A percentile compares a stretch with the other conserved stretches of the same genome.
phyloP scores from a whole-genome alignment of 768 basidiomycete species.

The Xerocomellus chrysenteron region DNA sequence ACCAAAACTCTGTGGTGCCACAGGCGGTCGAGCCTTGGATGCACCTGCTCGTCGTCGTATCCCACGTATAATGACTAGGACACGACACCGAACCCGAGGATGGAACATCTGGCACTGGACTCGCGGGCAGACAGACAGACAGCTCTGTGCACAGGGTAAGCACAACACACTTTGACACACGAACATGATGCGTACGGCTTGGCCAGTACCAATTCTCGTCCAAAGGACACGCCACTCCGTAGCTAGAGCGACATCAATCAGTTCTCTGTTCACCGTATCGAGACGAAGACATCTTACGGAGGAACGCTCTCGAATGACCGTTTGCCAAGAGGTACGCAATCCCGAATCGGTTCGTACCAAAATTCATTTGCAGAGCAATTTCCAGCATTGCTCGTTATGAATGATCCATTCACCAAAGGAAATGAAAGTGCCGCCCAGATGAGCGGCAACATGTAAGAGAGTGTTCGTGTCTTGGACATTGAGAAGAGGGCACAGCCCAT shows the following conservation, averaged over 20 bases:
- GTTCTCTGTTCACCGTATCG: background rate
- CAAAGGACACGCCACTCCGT: constrained; percentile 6
- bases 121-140: constrained; percentile 13
- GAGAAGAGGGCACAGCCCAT: constrained; percentile 8
- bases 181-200: constrained; percentile 4
- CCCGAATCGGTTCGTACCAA: constrained; percentile 13
- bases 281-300: constrained; percentile 10
- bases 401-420: constrained; percentile 3
- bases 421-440: constrained; percentile 10
- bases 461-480: background rate
- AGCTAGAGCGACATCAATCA: constrained; percentile 6
- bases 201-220: constrained; percentile 18
- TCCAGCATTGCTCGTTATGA: constrained; percentile 5
- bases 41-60: constrained; percentile 1
- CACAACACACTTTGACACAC: background rate
- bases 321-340: constrained; percentile 10
- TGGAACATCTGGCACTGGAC: background rate
- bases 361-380: constrained; percentile 16
- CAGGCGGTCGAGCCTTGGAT: background rate
- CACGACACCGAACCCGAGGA: constrained; percentile 1
- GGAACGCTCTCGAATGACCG: constrained; percentile 4
- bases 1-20: constrained; percentile 11
- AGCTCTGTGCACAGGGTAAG: constrained; percentile 8
- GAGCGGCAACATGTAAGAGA: background rate
- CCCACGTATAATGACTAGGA: constrained; percentile 9